Percentiles rank a stretch among this genome's conserved stretches.
phyloP scores from a whole-genome alignment of 345 rosid genomes.

The Theobroma cacao region DNA sequence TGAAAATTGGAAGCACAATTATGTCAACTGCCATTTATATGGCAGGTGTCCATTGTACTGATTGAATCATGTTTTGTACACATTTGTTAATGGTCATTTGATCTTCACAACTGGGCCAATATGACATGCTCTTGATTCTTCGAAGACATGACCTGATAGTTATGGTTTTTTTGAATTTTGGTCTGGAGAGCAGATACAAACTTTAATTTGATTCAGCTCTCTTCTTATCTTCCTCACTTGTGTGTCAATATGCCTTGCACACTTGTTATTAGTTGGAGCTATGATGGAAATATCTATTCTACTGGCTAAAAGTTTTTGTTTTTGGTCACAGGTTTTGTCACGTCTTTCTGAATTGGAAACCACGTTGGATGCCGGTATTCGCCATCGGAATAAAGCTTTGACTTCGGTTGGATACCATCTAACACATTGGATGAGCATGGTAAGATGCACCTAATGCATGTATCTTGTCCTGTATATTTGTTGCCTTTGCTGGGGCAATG shows the following conservation, averaged over 20 bases:
- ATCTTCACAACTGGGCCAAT: neutral
- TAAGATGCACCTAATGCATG: conserved; percentile 25
- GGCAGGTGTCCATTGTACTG: neutral
- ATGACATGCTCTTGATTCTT: conserved; percentile 6
- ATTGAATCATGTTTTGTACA: neutral
- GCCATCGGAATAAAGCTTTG: conserved; percentile 75
- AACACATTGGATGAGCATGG: conserved; percentile 79
- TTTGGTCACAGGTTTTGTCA: conserved; percentile 60
- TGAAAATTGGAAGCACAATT: neutral
- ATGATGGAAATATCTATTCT: neutral
- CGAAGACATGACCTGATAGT: neutral
- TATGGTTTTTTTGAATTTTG: neutral
- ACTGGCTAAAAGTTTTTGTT: conserved; percentile 19
- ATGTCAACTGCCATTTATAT: neutral
- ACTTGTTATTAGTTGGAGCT: neutral
- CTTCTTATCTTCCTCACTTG: neutral
- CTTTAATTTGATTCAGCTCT: neutral
- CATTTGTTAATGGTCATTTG: neutral
- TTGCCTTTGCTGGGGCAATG: conserved; percentile 4
- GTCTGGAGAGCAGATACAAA: neutral
- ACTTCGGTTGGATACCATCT: conserved; percentile 65
- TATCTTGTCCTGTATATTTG: neutral
- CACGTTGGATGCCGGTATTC: conserved; percentile 85
- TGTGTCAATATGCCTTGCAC: neutral
- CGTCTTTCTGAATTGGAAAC: conserved; percentile 92